Percentiles rank a stretch among this genome's conserved stretches.
These are phyloP conservation scores for Trichophyton verrucosum DNA, from an alignment of 2,329 filamentous ascomycete species.

Conservation along the genomic window DNA sequence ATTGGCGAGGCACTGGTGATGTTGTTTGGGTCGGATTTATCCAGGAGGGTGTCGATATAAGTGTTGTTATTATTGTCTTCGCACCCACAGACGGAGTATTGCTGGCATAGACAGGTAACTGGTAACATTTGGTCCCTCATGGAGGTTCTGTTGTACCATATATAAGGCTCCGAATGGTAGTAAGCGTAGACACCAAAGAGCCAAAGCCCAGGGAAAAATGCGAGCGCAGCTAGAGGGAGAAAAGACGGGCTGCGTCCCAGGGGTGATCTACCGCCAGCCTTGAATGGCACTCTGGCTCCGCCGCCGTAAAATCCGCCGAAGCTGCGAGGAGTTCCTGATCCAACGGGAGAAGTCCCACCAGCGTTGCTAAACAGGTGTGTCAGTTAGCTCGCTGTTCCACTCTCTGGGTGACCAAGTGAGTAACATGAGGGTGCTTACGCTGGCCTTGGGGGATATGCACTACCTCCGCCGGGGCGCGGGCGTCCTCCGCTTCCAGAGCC, in stretches of 20 bases:
- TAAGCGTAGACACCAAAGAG: conserved; percentile 46
- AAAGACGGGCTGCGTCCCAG: conserved; percentile 39
- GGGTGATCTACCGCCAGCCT: conserved; percentile 33
- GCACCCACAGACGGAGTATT: conserved; percentile 45
- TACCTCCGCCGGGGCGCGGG: no score
- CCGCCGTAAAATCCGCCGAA: conserved; percentile 46
- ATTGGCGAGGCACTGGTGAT: conserved; percentile 27
- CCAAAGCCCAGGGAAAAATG: conserved; percentile 43
- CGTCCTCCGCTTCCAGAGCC: neutral
- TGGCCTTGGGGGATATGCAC: neutral
- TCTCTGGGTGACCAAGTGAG: neutral
- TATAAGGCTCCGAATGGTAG: conserved; percentile 36
- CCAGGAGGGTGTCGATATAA: conserved; percentile 32
- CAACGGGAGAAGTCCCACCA: conserved; percentile 11
- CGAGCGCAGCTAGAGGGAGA: conserved; percentile 35
- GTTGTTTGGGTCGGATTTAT: conserved; percentile 25
- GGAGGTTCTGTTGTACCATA: conserved; percentile 36
- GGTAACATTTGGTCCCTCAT: conserved; percentile 40
- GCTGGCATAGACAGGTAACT: conserved; percentile 45
- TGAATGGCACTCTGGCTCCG: conserved; percentile 42
- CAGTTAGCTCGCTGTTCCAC: neutral
- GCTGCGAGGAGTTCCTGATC: conserved; percentile 22
- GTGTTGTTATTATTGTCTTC: conserved; percentile 38
- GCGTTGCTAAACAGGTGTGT: conserved; percentile 8
- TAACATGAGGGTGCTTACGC: neutral